Percentiles rank a stretch among this genome's conserved stretches.
phyloP scores from a whole-genome alignment of 306 rosid genomes.

The Cucumis cinereus region DNA sequence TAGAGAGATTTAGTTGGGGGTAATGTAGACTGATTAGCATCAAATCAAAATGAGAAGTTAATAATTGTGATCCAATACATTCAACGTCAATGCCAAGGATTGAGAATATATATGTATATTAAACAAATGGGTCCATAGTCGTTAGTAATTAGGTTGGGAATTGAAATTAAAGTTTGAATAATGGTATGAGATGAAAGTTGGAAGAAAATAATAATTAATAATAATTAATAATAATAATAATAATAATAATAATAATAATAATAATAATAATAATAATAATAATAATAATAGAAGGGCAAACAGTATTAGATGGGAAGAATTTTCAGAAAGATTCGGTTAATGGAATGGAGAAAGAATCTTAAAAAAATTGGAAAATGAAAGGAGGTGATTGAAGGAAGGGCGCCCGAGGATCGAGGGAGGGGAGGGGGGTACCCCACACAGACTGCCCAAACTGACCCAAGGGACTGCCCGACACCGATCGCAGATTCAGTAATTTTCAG shows the following conservation, averaged over 20 bases:
- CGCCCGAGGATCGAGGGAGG: slow-evolving; percentile 36
- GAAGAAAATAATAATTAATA: no score
- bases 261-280: no score
- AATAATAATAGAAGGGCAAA: background rate
- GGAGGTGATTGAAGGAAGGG: slow-evolving; percentile 10
- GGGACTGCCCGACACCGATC: slow-evolving; percentile 9
- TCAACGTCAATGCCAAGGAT: no score
- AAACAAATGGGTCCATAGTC: background rate
- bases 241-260: no score
- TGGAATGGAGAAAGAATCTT: background rate
- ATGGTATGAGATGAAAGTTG: no score
- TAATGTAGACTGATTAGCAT: background rate
- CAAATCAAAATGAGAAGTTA: background rate
- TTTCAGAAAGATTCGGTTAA: slow-evolving; percentile 14
- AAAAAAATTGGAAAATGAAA: background rate
- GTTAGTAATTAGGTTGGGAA: no score
- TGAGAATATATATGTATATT: no score
- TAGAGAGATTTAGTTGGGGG: background rate
- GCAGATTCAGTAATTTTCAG: background rate
- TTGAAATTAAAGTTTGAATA: no score
- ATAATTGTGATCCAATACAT: no score
- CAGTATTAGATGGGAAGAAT: background rate
- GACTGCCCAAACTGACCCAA: slow-evolving; percentile 33
- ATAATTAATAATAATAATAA: no score
- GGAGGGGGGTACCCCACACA: slow-evolving; percentile 25